Conservation (phyloP, 805 yeast species). For the Wickerhamomyces queroliae region DNA sequence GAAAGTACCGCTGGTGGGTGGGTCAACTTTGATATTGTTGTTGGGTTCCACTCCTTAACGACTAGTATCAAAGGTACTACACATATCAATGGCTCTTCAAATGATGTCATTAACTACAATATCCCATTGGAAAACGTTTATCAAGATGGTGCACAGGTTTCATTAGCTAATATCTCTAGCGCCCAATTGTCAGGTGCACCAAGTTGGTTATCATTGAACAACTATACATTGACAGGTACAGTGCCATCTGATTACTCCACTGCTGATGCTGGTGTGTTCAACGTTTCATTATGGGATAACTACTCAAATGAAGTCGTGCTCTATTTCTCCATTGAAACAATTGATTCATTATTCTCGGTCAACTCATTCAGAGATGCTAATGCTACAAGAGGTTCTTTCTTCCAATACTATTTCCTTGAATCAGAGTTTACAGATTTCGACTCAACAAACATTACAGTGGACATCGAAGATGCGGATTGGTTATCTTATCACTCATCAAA, state of each 20-base stretch:
- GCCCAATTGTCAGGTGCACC: conserved; percentile 51
- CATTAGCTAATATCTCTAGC: conserved; percentile 45
- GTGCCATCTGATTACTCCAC: conserved; percentile 43
- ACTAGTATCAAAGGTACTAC: conserved; percentile 54
- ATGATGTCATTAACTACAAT: conserved; percentile 43
- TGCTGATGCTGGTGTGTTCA: conserved; percentile 32
- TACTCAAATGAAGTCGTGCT: conserved; percentile 56
- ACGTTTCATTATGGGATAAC: conserved; percentile 51
- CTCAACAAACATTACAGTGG: conserved; percentile 42
- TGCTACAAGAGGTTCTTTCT: conserved; percentile 61
- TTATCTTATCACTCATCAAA: conserved; percentile 53
- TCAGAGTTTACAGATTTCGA: conserved; percentile 52
- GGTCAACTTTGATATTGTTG: conserved; percentile 62
- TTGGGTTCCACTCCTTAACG: conserved; percentile 85
- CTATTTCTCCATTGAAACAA: conserved; percentile 50
- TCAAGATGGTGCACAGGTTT: conserved; percentile 54
- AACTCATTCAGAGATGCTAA: conserved; percentile 48
- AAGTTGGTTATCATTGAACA: conserved; percentile 45
- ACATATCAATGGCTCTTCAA: conserved; percentile 62
- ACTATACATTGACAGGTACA: conserved; percentile 44
- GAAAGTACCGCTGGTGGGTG: conserved; percentile 67
- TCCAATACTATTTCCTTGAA: conserved; percentile 47
- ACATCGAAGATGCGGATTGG: conserved; percentile 51
- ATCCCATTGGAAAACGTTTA: conserved; percentile 61
- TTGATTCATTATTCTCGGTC: conserved; percentile 50